phyloP scores from a whole-genome alignment of 371 early-diverging fungal genomes.

The Dichotomocladium elegans region DNA sequence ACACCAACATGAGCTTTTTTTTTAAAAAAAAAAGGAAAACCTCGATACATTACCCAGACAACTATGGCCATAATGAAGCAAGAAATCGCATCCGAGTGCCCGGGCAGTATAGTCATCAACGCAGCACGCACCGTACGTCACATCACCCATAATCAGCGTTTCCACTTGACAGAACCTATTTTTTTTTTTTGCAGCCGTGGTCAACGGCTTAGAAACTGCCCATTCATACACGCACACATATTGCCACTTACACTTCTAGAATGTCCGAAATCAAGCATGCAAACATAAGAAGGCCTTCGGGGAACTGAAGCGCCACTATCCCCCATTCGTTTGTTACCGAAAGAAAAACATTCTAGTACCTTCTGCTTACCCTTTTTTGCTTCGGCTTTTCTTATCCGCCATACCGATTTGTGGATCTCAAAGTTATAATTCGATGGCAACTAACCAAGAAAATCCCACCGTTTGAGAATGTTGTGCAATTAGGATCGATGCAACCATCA shows the following conservation, averaged over 20 bases:
- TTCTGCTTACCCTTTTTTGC: conserved; percentile 68
- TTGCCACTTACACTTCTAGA: conserved; percentile 64
- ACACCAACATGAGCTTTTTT: not conserved
- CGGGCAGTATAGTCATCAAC: conserved; percentile 97
- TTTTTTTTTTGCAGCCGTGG: not conserved
- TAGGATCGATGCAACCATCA: too few species aligned
- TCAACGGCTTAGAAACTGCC: not conserved
- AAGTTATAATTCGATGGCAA: conserved; percentile 99
- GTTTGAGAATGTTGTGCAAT: not conserved
- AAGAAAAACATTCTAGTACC: not conserved
- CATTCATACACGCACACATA: conserved; percentile 3
- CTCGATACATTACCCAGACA: conserved; percentile 71
- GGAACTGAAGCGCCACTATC: conserved; percentile 96
- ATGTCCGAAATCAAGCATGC: conserved; percentile 92
- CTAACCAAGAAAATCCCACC: conserved; percentile 14
- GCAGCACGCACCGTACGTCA: conserved; percentile 99
- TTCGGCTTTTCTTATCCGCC: conserved; percentile 79
- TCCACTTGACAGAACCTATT: conserved; percentile 81
- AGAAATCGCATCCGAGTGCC: conserved; percentile 93
- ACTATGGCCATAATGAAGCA: conserved; percentile 99
- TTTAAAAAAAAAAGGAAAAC: not conserved
- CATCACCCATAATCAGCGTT: conserved; percentile 98
- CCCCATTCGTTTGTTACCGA: not conserved
- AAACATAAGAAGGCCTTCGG: conserved; percentile 98
- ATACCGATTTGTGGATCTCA: conserved; percentile 97